Conservation (phyloP, 192 early-diverging fungal genomes). For the Mortierella claussenii region DNA sequence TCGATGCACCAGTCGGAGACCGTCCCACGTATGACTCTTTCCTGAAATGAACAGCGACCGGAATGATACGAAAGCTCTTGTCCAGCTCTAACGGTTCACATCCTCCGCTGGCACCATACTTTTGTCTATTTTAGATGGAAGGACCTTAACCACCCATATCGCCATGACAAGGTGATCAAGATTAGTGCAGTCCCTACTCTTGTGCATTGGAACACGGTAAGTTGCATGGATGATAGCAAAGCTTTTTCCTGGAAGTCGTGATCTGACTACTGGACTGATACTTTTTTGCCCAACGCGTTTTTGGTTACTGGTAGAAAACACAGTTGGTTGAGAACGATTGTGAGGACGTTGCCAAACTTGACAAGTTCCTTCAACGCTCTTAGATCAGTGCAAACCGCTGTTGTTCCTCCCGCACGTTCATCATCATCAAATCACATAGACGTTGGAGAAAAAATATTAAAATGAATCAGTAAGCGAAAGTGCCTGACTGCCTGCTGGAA, state of each 20-base stretch:
- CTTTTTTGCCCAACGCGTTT: too few relatives aligned
- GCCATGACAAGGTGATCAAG: constrained; percentile 39
- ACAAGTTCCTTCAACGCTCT: constrained; percentile 25
- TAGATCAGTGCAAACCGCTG: too few relatives aligned
- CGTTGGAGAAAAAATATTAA: neutral
- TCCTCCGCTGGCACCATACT: neutral
- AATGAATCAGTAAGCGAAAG: neutral
- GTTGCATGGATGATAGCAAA: neutral
- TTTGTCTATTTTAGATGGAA: constrained; percentile 26
- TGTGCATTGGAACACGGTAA: constrained; percentile 40
- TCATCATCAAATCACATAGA: too few relatives aligned
- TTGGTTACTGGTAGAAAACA: constrained; percentile 16
- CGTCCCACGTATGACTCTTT: constrained; percentile 43
- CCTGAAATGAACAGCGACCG: too few relatives aligned
- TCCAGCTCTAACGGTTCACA: too few relatives aligned
- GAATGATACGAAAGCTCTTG: too few relatives aligned
- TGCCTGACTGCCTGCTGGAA: too few relatives aligned
- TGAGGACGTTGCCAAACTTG: constrained; percentile 26
- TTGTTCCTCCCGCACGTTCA: too few relatives aligned
- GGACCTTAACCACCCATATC: constrained; percentile 36
- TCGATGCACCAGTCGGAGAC: constrained; percentile 37
- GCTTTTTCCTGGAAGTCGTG: too few relatives aligned
- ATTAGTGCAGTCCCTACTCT: constrained; percentile 39
- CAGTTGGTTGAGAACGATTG: constrained; percentile 36
- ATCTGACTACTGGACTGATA: too few relatives aligned